Evolutionary conservation across 2,329 filamentous ascomycete genomes (phyloP).

Genomic region (Beauveria brongniartii): DNA sequence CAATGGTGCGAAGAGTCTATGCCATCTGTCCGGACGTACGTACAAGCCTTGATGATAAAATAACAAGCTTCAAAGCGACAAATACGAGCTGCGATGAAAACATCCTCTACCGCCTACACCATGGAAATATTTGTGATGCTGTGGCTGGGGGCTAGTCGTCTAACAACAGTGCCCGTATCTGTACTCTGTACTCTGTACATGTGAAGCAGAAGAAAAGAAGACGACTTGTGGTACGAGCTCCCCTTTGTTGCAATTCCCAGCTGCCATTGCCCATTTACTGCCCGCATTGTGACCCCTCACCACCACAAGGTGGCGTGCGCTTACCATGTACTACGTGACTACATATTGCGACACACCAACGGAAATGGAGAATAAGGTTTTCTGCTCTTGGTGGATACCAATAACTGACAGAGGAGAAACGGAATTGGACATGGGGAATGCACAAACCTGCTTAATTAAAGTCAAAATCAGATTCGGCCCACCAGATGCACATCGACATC

Average conservation of each 20-base stretch:
- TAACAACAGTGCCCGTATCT: no score
- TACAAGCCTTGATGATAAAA: neutral
- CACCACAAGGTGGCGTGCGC: neutral
- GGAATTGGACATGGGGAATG: neutral
- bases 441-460: neutral
- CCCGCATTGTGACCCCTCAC: neutral
- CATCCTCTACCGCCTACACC: no score
- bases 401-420: neutral
- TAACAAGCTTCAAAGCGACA: no score
- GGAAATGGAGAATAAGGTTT: neutral
- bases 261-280: neutral
- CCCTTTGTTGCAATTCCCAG: neutral
- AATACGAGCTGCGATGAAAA: no score
- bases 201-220: no score
- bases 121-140: no score
- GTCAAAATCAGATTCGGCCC: constrained; percentile 3
- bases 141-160: no score
- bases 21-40: neutral
- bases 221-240: no score
- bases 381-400: neutral
- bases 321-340: neutral
- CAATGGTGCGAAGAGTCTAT: neutral
- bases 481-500: neutral
- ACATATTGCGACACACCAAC: no score
- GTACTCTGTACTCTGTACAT: no score